Base-by-base conservation (phyloP, 179 eudicot species). In the Amaranthus tricolor region DNA sequence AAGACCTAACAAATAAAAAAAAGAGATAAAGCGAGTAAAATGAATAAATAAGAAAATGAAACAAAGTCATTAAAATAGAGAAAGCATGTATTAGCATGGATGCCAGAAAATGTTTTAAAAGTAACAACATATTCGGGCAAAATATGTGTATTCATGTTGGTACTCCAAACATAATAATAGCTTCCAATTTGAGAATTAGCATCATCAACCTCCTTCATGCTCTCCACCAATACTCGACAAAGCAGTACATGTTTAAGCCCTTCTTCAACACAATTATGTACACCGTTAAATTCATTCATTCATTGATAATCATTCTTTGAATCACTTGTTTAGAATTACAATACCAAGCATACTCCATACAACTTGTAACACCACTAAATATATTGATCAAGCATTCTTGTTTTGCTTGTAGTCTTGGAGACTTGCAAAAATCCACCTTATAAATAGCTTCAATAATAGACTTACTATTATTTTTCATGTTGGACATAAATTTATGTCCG, bases 61-160 rank as follows among this genome's bases (percentile, higher is more conserved):
- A 24, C 2, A 24, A 24, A 24, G 31, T n/a, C n/a, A n/a, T n/a
- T 24, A 0, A 24, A 24, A 24, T 24, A 2, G 31, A 24, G 31
- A 24, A 24, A 24, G 2, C 2, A 24, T 24, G 31, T 24, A 2
- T 60, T 61, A 72, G 67, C 68, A 6, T 10, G 57, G 52, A 76
- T 68, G 68, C 53, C 21, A 11, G 13, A 62, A 40, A 43, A 0
- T 51, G 77, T 66, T 69, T 60, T 82, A 76, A 87, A 89, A 69
- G 82, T 82, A 57, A 89, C 57, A 4, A 87, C 72, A 77, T 77
- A 87, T 43, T 74, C 76, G 1, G 97, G 96, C 77, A 90, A 78
- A 55, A 92, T 85, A 77, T 85, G 90, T 1, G 88, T 89, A 69
- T 92, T 92, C 93, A 92, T 87, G 60, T 85, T 78, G 53, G 79